A percentile compares a stretch with the other conserved stretches of the same genome.
These are phyloP conservation scores for Botrytis sinoallii DNA, from an alignment of 2,329 filamentous ascomycete species.

Conservation along the genomic window DNA sequence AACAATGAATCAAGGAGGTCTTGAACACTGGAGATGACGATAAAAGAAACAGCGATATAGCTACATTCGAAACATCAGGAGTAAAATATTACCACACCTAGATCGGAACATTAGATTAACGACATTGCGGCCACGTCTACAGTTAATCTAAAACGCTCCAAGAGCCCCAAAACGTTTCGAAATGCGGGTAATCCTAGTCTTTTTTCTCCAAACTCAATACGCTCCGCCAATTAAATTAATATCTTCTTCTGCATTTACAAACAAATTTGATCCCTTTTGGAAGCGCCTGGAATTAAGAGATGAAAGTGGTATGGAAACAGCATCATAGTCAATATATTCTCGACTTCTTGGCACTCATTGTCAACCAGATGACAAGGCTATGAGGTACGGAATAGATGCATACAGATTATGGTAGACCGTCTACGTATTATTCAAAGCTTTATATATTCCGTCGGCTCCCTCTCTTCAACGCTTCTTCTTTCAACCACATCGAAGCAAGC, in stretches of 20 bases:
- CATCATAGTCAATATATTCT: slow-evolving; percentile 9
- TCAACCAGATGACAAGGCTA: not conserved
- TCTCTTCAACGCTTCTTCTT: not conserved
- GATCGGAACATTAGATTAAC: not conserved
- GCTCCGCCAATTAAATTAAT: not conserved
- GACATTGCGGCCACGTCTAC: not conserved
- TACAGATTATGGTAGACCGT: not conserved
- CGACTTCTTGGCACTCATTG: slow-evolving; percentile 9
- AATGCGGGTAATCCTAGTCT: not conserved
- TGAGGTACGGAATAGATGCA: not conserved
- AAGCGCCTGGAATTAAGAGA: not conserved
- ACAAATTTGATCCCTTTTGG: not conserved
- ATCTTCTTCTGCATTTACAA: not conserved
- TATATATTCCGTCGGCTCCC: not conserved
- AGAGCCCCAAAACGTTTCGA: not conserved
- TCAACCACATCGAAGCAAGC: slow-evolving; percentile 13
- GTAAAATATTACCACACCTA: not conserved
- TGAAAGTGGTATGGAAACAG: not conserved
- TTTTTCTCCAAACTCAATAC: not conserved
- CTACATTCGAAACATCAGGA: not conserved
- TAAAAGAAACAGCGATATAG: no score
- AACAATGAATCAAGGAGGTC: not conserved
- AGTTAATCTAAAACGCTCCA: slow-evolving; percentile 4
- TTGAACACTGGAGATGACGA: not conserved
- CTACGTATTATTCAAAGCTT: not conserved